Conservation (phyloP, 2,329 filamentous ascomycete species). For the Metarhizium guizhouense region DNA sequence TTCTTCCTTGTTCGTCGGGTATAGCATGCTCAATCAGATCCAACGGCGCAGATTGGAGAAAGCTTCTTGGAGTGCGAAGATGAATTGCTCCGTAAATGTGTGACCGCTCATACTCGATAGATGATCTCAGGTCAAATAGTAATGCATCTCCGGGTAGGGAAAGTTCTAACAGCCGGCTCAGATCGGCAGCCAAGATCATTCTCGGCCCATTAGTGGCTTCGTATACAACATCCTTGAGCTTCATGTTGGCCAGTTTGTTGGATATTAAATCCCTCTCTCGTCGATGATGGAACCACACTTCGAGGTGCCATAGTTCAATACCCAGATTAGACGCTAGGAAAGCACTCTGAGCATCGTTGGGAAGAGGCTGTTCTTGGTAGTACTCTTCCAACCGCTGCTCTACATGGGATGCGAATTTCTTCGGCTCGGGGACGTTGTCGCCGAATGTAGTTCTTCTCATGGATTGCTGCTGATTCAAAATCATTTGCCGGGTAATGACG, state of each 20-base stretch:
- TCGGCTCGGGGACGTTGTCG: slow-evolving; percentile 31
- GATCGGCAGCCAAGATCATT: slow-evolving; percentile 43
- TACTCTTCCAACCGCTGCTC: slow-evolving; percentile 44
- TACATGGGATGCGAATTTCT: slow-evolving; percentile 38
- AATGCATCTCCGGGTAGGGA: slow-evolving; percentile 35
- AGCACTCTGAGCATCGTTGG: slow-evolving; percentile 40
- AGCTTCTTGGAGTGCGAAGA: slow-evolving; percentile 38
- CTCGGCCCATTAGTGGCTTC: slow-evolving; percentile 23
- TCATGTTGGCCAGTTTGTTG: slow-evolving; percentile 35
- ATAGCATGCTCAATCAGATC: slow-evolving; percentile 44
- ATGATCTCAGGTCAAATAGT: slow-evolving; percentile 40
- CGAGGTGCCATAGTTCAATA: slow-evolving; percentile 40
- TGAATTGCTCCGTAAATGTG: slow-evolving; percentile 45
- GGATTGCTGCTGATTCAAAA: slow-evolving; percentile 36
- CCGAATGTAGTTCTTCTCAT: slow-evolving; percentile 30
- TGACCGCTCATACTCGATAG: slow-evolving; percentile 37
- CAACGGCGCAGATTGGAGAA: slow-evolving; percentile 36
- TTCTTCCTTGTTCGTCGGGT: slow-evolving; percentile 37
- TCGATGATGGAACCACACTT: slow-evolving; percentile 48
- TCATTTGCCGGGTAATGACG: slow-evolving; percentile 29
- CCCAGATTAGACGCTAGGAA: slow-evolving; percentile 46
- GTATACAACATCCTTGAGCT: slow-evolving; percentile 26
- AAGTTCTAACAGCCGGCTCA: slow-evolving; percentile 42
- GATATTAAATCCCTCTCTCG: slow-evolving; percentile 38
- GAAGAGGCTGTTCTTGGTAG: slow-evolving; percentile 37